phyloP scores from a whole-genome alignment of 192 early-diverging fungal species.

The Radiomyces spectabilis region DNA sequence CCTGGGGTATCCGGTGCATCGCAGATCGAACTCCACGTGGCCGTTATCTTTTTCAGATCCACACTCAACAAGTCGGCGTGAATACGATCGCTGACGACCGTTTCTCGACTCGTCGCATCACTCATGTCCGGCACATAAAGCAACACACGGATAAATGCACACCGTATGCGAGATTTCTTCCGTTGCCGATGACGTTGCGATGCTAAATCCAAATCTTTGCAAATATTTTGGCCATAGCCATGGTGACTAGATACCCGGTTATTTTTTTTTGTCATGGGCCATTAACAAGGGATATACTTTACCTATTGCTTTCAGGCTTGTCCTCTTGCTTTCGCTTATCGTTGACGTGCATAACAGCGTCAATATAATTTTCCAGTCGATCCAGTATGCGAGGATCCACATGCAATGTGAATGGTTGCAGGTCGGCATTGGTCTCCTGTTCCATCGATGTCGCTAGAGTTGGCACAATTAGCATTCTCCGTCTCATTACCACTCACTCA shows the following conservation, averaged over 20 bases:
- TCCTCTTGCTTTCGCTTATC: not conserved
- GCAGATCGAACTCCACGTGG: too few species aligned
- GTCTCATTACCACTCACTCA: too few species aligned
- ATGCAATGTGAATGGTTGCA: constrained; percentile 39
- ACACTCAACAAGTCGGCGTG: constrained; percentile 16
- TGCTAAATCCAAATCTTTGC: constrained; percentile 1
- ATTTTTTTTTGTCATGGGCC: not conserved
- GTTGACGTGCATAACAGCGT: constrained; percentile 16
- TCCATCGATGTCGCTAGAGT: constrained; percentile 2
- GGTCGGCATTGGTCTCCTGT: constrained; percentile 33
- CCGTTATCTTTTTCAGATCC: constrained; percentile 13
- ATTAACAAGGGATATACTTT: not conserved
- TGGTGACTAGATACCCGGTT: not conserved
- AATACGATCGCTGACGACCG: constrained; percentile 12
- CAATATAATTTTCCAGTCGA: constrained; percentile 34
- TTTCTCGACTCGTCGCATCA: constrained; percentile 8
- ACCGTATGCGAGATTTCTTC: not conserved
- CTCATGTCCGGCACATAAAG: constrained; percentile 28
- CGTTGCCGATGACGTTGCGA: not conserved
- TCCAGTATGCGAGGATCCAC: constrained; percentile 38
- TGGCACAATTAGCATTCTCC: too few species aligned
- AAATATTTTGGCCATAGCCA: not conserved
- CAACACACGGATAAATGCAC: constrained; percentile 13
- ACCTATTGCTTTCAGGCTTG: not conserved
- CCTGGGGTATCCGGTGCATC: too few species aligned